Conservation (phyloP, 2,329 filamentous ascomycete genomes). For the Pezizomycotina sp. region DNA sequence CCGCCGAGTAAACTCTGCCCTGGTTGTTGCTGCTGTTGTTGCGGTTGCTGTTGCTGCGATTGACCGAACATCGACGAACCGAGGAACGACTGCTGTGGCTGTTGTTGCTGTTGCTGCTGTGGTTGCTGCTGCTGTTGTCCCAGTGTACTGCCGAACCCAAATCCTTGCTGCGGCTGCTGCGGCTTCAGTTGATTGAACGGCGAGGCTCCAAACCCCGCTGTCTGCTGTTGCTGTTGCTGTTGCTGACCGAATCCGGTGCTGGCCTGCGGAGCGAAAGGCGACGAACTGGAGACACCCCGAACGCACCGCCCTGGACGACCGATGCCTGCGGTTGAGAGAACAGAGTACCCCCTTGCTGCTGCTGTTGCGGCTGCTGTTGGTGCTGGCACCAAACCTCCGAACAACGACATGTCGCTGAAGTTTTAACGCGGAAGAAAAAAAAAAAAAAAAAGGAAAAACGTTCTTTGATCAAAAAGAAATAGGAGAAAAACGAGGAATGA, state of each 20-base stretch:
- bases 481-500: too few species aligned
- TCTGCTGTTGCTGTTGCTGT: constrained; percentile 19
- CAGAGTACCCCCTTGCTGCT: constrained; percentile 31
- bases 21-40: constrained; percentile 9
- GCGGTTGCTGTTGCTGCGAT: constrained; percentile 10
- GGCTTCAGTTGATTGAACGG: constrained; percentile 1
- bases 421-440: too few species aligned
- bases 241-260: constrained; percentile 19
- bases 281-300: constrained; percentile 18
- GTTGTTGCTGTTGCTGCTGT: constrained; percentile 17
- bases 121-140: constrained; percentile 10
- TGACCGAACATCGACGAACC: constrained; percentile 13
- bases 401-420: too few species aligned
- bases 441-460: too few species aligned
- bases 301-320: constrained; percentile 10
- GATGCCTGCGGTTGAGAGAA: constrained; percentile 27
- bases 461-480: too few species aligned
- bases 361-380: constrained; percentile 24
- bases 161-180: constrained; percentile 1
- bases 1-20: constrained; percentile 14
- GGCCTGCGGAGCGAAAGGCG: constrained; percentile 9
- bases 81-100: constrained; percentile 14
- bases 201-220: constrained; percentile 1
- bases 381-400: constrained; percentile 20
- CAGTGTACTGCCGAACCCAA: constrained; percentile 5